These are phyloP conservation scores for Bertia moriformis DNA, from an alignment of 2,329 filamentous ascomycete genomes.

Conservation along the genomic window DNA sequence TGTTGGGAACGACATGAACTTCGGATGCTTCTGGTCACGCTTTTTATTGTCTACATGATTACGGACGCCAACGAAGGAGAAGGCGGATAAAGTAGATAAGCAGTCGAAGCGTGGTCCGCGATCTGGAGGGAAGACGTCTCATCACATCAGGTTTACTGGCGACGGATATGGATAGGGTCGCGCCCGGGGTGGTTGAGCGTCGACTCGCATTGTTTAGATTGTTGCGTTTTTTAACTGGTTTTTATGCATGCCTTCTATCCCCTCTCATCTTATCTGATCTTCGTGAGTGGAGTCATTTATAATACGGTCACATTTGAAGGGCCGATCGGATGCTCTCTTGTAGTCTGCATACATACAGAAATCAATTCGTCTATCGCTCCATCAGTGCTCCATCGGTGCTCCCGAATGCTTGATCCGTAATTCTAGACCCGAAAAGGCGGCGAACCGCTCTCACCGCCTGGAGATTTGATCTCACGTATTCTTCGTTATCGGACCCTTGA, in stretches of 20 bases:
- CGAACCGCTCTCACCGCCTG: too few relatives aligned
- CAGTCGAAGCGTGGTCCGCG: neutral
- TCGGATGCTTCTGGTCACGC: neutral
- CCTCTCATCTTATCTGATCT: neutral
- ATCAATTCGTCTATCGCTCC: too few relatives aligned
- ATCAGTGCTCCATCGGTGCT: too few relatives aligned
- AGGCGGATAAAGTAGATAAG: neutral
- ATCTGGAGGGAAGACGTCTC: neutral
- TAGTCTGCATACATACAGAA: too few relatives aligned
- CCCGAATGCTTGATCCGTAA: too few relatives aligned
- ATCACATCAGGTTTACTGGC: neutral
- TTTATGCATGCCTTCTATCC: neutral
- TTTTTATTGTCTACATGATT: neutral
- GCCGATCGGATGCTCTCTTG: too few relatives aligned
- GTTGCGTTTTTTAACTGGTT: neutral
- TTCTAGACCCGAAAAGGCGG: too few relatives aligned
- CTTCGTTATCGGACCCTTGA: too few relatives aligned
- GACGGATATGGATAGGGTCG: slow-evolving; percentile 1
- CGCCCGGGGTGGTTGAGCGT: neutral
- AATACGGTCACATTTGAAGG: too few relatives aligned
- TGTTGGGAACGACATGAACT: neutral
- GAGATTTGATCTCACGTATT: too few relatives aligned
- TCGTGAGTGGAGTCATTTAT: too few relatives aligned
- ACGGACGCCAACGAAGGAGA: neutral
- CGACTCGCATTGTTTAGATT: neutral